Percentiles rank a stretch among this genome's conserved stretches.
phyloP scores from a whole-genome alignment of 768 basidiomycete species.

The Mycena polygramma region DNA sequence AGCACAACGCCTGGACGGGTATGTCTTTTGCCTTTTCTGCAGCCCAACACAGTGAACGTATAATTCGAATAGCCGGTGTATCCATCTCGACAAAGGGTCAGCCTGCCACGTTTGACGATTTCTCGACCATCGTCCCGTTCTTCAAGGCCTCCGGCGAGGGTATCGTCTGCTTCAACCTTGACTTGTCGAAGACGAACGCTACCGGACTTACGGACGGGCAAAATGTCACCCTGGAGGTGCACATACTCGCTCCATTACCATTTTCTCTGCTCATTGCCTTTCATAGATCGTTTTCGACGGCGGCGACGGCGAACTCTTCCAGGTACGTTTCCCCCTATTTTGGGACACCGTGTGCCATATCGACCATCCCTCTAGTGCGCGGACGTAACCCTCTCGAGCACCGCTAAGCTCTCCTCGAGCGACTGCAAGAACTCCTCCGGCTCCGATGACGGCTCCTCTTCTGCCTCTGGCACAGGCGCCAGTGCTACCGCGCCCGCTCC shows the following conservation, averaged over 20 bases:
- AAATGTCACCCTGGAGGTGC: constrained; percentile 3
- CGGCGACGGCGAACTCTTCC: not conserved
- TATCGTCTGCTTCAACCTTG: not conserved
- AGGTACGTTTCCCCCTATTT: not conserved
- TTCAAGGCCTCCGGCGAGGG: not conserved
- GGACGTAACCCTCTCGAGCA: too few relatives aligned
- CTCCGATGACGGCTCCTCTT: too few relatives aligned
- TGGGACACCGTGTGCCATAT: not conserved
- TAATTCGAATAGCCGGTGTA: not conserved
- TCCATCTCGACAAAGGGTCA: not conserved
- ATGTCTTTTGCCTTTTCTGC: not conserved
- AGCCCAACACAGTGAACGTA: not conserved
- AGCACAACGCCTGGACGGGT: not conserved
- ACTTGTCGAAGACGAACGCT: not conserved
- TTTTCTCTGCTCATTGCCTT: not conserved
- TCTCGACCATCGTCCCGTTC: not conserved
- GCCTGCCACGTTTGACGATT: not conserved
- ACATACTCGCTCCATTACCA: not conserved
- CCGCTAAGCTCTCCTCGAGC: too few relatives aligned
- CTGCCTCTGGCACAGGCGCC: too few relatives aligned
- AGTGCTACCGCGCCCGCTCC: too few relatives aligned
- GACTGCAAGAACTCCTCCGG: too few relatives aligned
- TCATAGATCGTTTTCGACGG: not conserved
- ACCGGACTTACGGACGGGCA: not conserved
- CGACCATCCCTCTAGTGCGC: not conserved